phyloP scores from a whole-genome alignment of 306 rosid genomes.

The Erythrophleum fordii region DNA sequence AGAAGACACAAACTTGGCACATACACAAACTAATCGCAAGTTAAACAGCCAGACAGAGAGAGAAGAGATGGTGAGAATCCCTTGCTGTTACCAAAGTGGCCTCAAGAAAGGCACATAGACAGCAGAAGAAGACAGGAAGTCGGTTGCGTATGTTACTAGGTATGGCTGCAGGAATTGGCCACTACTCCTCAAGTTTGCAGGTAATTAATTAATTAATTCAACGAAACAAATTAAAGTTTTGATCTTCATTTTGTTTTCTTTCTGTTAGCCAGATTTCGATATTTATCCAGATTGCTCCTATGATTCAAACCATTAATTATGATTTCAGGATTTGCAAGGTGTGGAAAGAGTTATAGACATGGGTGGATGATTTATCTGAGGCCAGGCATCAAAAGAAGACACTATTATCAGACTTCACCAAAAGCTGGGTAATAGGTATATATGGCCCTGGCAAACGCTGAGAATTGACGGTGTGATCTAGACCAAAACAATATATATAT shows the following conservation, averaged over 20 bases:
- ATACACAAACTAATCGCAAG: no score
- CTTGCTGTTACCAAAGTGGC: background rate
- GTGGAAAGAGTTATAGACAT: slow-evolving; percentile 81
- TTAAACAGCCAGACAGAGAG: no score
- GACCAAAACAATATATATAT: no score
- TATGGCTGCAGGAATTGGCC: background rate
- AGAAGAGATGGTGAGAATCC: background rate
- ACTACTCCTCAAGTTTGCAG: background rate
- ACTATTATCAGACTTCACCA: slow-evolving; percentile 49
- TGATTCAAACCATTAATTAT: no score
- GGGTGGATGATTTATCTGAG: slow-evolving; percentile 71
- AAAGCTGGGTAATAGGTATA: slow-evolving; percentile 58
- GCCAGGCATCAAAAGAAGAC: slow-evolving; percentile 65
- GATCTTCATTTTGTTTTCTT: background rate
- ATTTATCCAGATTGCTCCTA: background rate
- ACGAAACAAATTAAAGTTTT: background rate
- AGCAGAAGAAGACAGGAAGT: background rate
- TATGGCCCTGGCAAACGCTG: background rate
- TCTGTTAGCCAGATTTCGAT: background rate
- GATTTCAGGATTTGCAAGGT: slow-evolving; percentile 54
- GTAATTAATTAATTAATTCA: background rate
- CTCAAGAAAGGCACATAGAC: background rate
- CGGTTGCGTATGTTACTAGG: background rate
- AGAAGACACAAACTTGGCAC: no score
- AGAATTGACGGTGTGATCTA: no score